Evolutionary conservation across 2,329 filamentous ascomycete species (phyloP), one percentile per base, ranked within the genome.

Genomic region (Ceratocystis lukuohia): DNA sequence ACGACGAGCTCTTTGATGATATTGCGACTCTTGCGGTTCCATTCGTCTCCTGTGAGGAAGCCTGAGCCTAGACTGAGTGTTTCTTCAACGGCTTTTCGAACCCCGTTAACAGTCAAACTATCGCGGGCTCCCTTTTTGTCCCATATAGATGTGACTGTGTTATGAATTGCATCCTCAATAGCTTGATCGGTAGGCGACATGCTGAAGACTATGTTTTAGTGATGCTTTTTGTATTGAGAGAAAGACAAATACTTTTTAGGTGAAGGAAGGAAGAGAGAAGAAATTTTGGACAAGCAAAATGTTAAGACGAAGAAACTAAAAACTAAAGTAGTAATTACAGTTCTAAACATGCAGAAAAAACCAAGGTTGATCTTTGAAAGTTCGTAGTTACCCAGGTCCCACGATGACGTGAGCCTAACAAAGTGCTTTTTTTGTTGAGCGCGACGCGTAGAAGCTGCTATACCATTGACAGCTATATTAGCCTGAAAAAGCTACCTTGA

Each of bases 1-100:
- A 86, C 84, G n/a, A 81, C 78, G 61, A 77, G 75, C 20, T 75
- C 74, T 64, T 80, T 80, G 69, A 87, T 84, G n/a, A 85, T 70
- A 0, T 73, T 72, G 71, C 86, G 86, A 72, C 83, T 86, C 69
- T 77, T 80, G 3, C 75, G 72, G 72, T 86, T 86, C 84, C 84
- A 87, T 17, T 79, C 74, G 0, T 69, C 74, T 1, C 71, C 69
- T 15, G 75, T 74, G 62, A 86, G 79, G 69, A 85, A 84, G 0
- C 78, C 80, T 0, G 78, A 73, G 0, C 80, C 77, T 1, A 86
- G 76, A 0, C 72, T 74, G 0, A 82, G 73, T 56, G 79, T 73
- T 37, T 79, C 73, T 68, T 84, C 82, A 1, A 78, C 80, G 57
- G 75, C 75, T 68, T 80, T 78, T 66, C 84, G 82, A 65, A 84